These are phyloP conservation scores for Bipolaris oryzae DNA, from an alignment of 2,329 filamentous ascomycete species.

Conservation along the genomic window DNA sequence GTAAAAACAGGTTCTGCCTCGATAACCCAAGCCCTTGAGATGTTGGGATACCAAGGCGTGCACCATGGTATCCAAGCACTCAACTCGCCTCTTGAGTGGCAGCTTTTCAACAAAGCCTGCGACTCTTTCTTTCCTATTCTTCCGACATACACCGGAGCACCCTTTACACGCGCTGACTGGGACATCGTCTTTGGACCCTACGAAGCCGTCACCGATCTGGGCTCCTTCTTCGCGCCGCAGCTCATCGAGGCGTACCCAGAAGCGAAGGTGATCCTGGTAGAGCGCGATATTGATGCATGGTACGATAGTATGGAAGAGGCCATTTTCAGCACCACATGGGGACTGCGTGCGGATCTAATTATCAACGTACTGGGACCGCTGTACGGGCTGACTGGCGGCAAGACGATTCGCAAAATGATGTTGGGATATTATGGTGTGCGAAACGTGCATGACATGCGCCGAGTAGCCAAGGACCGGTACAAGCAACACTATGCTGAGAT, in stretches of 20 bases:
- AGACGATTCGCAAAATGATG: slow-evolving; percentile 12
- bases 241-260: slow-evolving; percentile 37
- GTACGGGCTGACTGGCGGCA: slow-evolving; percentile 6
- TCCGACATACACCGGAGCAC: slow-evolving; percentile 6
- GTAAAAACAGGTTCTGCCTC: slow-evolving; percentile 8
- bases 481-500: slow-evolving; percentile 18
- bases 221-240: slow-evolving; percentile 26
- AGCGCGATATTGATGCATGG: slow-evolving; percentile 29
- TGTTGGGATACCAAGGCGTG: slow-evolving; percentile 9
- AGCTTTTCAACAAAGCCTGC: slow-evolving; percentile 5
- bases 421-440: slow-evolving; percentile 4
- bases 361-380: slow-evolving; percentile 7
- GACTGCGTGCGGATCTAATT: slow-evolving; percentile 4
- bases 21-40: slow-evolving; percentile 10
- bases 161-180: slow-evolving; percentile 49
- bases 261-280: slow-evolving; percentile 36
- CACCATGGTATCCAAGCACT: slow-evolving; percentile 11
- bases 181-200: slow-evolving; percentile 54
- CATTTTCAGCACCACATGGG: slow-evolving; percentile 16
- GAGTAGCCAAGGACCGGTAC: slow-evolving; percentile 16
- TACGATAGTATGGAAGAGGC: slow-evolving; percentile 25
- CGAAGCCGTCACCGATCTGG: slow-evolving; percentile 40
- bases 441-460: slow-evolving; percentile 6
- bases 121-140: slow-evolving; percentile 8
- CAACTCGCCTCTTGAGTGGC: slow-evolving; percentile 10